Evolutionary conservation across 306 rosid species (phyloP).

Genomic region (Lithocarpus polystachyus): DNA sequence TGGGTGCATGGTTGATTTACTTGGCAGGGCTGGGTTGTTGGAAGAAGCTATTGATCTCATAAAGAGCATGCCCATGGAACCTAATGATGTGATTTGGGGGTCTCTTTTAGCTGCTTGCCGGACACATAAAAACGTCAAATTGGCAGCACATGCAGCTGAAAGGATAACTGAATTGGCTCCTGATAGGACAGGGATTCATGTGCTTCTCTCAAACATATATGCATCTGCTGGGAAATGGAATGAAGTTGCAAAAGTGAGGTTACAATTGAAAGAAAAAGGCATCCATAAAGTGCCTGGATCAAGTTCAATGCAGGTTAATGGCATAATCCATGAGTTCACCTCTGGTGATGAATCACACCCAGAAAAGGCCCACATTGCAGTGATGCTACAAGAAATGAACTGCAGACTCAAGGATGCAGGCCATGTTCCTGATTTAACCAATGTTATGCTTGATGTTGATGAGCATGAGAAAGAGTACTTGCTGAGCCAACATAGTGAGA

Average conservation of each 20-base stretch:
- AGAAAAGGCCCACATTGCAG: conserved; percentile 32
- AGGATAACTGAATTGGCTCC: conserved; percentile 44
- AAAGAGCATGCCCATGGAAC: conserved; percentile 70
- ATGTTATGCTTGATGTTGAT: conserved; percentile 70
- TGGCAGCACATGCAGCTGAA: conserved; percentile 62
- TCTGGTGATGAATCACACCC: conserved; percentile 60
- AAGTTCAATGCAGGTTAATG: conserved; percentile 57
- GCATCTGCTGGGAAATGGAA: conserved; percentile 78
- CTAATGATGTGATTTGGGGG: conserved; percentile 75
- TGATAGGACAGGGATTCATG: conserved; percentile 52
- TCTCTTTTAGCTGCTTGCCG: conserved; percentile 75
- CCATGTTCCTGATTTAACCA: conserved; percentile 67
- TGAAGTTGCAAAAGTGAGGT: conserved; percentile 79
- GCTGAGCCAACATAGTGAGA: conserved; percentile 74
- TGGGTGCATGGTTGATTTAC: conserved; percentile 83
- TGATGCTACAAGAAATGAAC: conserved; percentile 62
- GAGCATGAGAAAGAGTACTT: conserved; percentile 57
- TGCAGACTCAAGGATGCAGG: conserved; percentile 53
- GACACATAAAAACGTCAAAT: conserved; percentile 49
- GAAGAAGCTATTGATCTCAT: conserved; percentile 64
- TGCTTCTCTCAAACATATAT: conserved; percentile 68
- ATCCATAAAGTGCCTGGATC: conserved; percentile 61
- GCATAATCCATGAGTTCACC: conserved; percentile 66
- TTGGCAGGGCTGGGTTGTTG: conserved; percentile 64
- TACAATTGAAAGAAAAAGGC: conserved; percentile 62